Base-by-base conservation (phyloP, 371 early-diverging fungal genomes). In the Mucor sp. region DNA sequence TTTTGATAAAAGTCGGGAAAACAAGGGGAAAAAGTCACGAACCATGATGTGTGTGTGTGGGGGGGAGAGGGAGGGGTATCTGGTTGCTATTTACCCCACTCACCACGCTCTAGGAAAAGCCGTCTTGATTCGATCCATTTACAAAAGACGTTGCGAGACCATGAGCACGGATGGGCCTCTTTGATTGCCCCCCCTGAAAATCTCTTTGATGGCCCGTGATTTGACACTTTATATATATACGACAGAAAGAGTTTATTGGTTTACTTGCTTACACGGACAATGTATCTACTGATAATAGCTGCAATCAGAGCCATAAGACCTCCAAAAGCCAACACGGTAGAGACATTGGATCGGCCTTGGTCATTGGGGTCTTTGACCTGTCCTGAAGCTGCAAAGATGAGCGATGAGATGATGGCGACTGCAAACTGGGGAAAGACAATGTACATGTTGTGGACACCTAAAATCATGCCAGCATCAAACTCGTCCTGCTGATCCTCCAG, bases 391-490 rank as follows among this genome's bases (percentile, higher is more conserved):
- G 78, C 79, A 76, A 88, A 86, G 14, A 88, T 75, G 17, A 77
- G 17, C 1, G 85, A 77, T 28, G 85, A 77, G 17, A 86, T 76
- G 50, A 88, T 68, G 3, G 86, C 82, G 11, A 84, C 81, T 6
- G 72, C 77, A 73, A 88, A 88, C 67, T 94, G 94, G 12, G 94
- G 94, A 19, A 92, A 74, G 17, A 92, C 92, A 60, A 94, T 87
- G 65, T 91, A 92, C 76, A 92, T 85, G 69, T 94, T 93, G 71
- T 90, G 92, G 7, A 94, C 90, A 7, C 93, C 94, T 8, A 94
- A 71, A 2, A 92, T 84, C 71, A 90, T 78, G 5, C 93, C 93
- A 0, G 85, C 83, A 41, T 81, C 82, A 37, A 74, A 75, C 21
- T 80, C 75, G 27, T 69, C 66, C 12, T 65, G 60, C 11, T 66